These are phyloP conservation scores for Trifolium subterraneum DNA, from an alignment of 306 rosid genomes.

Conservation along the genomic window DNA sequence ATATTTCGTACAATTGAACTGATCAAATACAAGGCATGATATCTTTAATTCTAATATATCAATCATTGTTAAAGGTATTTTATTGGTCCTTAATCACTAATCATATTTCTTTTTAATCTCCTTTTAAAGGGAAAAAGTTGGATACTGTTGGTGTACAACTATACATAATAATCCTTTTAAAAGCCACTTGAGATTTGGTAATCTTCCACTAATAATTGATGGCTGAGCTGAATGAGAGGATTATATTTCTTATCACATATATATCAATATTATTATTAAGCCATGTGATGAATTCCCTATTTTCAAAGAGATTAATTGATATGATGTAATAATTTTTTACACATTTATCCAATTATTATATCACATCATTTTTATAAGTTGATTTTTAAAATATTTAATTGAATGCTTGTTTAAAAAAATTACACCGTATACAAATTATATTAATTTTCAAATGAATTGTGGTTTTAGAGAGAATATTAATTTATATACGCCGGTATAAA, in stretches of 20 bases:
- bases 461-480: too few species aligned
- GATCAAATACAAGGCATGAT: constrained; percentile 40
- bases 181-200: constrained; percentile 39
- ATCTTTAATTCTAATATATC: constrained; percentile 6
- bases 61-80: constrained; percentile 31
- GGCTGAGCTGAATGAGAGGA: neutral
- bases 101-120: constrained; percentile 29
- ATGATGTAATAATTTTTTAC: too few species aligned
- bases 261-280: too few species aligned
- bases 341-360: too few species aligned
- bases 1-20: constrained; percentile 35
- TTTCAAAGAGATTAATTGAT: too few species aligned
- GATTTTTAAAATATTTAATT: too few species aligned
- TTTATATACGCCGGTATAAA: too few species aligned
- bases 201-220: constrained; percentile 37
- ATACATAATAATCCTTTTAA: constrained; percentile 15
- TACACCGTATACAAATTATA: too few species aligned
- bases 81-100: constrained; percentile 33
- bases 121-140: neutral
- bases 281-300: too few species aligned
- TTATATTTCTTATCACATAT: neutral
- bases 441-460: too few species aligned
- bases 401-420: too few species aligned
- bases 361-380: too few species aligned
- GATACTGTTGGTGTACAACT: constrained; percentile 34